These are phyloP conservation scores for Boletus semigastroideus DNA, from an alignment of 1,284 basidiomycete species.

Conservation along the genomic window DNA sequence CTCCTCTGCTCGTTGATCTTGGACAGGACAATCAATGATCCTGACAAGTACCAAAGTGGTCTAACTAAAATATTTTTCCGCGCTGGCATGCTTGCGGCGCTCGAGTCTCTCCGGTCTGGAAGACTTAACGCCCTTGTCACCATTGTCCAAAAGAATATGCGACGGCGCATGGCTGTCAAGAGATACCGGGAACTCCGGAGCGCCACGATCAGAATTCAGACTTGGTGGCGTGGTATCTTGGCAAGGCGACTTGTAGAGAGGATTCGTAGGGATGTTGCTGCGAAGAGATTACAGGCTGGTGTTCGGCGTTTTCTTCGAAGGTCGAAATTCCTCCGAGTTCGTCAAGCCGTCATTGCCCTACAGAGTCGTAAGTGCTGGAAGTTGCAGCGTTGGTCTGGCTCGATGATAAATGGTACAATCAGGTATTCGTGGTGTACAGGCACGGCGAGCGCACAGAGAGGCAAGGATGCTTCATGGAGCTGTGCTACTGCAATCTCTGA, in stretches of 20 bases:
- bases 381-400: slow-evolving; percentile 3
- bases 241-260: slow-evolving; percentile 73
- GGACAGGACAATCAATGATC: slow-evolving; percentile 83
- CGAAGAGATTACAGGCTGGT: slow-evolving; percentile 75
- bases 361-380: slow-evolving; percentile 77
- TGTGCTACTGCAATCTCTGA: slow-evolving; percentile 77
- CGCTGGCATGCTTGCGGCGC: slow-evolving; percentile 97
- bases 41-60: slow-evolving; percentile 96
- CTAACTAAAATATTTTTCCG: slow-evolving; percentile 99
- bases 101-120: slow-evolving; percentile 88
- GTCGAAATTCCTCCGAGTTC: slow-evolving; percentile 64
- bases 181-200: slow-evolving; percentile 73
- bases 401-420: slow-evolving; percentile 10
- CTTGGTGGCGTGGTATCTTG: slow-evolving; percentile 88
- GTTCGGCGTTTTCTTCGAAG: slow-evolving; percentile 77
- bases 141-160: slow-evolving; percentile 96
- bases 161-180: slow-evolving; percentile 81
- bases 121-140: slow-evolving; percentile 90
- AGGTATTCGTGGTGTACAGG: slow-evolving; percentile 82
- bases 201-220: slow-evolving; percentile 86
- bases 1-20: slow-evolving; percentile 87
- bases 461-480: slow-evolving; percentile 69
- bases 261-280: slow-evolving; percentile 75
- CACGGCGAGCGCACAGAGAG: slow-evolving; percentile 66
- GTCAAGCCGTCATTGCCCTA: slow-evolving; percentile 66